Conservation (phyloP, 768 basidiomycete species). For the Gymnopilus junonius region DNA sequence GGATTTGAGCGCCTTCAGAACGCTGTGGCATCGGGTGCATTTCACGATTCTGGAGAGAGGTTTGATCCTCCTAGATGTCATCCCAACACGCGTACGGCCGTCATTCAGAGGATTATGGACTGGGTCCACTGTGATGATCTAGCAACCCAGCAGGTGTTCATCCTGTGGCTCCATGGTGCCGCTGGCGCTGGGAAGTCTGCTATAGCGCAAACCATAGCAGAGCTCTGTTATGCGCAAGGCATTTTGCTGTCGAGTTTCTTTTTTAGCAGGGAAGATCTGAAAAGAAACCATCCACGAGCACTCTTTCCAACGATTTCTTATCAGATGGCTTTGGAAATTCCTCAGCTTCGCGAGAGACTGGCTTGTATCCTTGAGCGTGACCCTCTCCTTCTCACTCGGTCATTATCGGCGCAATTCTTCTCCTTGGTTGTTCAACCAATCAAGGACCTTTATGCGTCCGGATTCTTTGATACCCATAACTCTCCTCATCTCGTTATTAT, state of each 20-base stretch:
- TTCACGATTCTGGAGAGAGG: constrained; percentile 14
- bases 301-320: constrained; percentile 11
- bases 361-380: background rate
- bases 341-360: background rate
- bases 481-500: background rate
- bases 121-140: constrained; percentile 1
- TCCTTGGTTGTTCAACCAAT: background rate
- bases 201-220: constrained; percentile 28
- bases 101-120: constrained; percentile 6
- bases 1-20: no score
- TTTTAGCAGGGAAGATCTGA: constrained; percentile 2
- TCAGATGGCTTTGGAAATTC: constrained; percentile 3
- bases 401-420: background rate
- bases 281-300: background rate
- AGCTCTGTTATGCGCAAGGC: background rate
- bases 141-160: background rate
- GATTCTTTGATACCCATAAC: background rate
- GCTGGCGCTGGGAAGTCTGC: constrained; percentile 33
- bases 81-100: constrained; percentile 16
- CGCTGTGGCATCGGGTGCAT: constrained; percentile 11
- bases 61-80: constrained; percentile 26
- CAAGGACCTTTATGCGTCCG: background rate
- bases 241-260: constrained; percentile 10
- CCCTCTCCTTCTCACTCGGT: constrained; percentile 3
- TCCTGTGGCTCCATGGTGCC: constrained; percentile 25